A percentile compares a stretch with the other conserved stretches of the same genome.
Conservation (phyloP, 2,329 filamentous ascomycete species). For the Colletotrichum tamarilloi region DNA sequence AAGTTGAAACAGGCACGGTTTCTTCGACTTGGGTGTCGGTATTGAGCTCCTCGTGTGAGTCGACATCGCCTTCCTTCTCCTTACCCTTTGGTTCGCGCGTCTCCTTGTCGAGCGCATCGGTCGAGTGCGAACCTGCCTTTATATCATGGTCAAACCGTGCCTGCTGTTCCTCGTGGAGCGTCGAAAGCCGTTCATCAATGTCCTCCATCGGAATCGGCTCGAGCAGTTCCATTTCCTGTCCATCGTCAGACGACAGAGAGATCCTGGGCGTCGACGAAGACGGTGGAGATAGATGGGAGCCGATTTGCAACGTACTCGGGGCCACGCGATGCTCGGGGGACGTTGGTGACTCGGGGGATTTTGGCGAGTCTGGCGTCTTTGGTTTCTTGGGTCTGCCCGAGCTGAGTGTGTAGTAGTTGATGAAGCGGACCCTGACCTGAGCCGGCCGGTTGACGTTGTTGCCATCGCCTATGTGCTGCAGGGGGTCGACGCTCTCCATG, state of each 20-base stretch:
- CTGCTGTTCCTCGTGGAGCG: constrained; percentile 22
- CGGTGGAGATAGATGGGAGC: constrained; percentile 17
- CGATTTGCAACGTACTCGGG: constrained; percentile 2
- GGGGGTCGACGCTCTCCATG: constrained; percentile 77
- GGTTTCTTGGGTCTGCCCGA: constrained; percentile 73
- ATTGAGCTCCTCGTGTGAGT: background rate
- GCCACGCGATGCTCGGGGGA: background rate
- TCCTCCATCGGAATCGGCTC: constrained; percentile 12
- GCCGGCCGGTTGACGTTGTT: constrained; percentile 43
- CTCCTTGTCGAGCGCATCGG: background rate
- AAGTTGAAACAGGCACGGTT: too few relatives aligned
- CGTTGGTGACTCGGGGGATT: constrained; percentile 15
- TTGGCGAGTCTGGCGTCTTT: constrained; percentile 41
- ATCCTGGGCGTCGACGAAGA: constrained; percentile 49
- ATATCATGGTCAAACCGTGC: background rate
- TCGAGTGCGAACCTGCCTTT: background rate
- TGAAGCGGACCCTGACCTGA: constrained; percentile 75
- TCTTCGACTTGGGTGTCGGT: background rate
- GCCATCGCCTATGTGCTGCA: constrained; percentile 42
- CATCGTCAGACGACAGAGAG: constrained; percentile 56
- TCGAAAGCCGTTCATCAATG: constrained; percentile 13
- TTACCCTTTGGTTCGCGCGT: constrained; percentile 19
- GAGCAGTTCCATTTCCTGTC: constrained; percentile 34
- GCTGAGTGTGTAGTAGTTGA: constrained; percentile 93
- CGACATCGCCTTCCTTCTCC: background rate